Conservation (phyloP, 2,329 filamentous ascomycete species). For the Venturia pyrina region DNA sequence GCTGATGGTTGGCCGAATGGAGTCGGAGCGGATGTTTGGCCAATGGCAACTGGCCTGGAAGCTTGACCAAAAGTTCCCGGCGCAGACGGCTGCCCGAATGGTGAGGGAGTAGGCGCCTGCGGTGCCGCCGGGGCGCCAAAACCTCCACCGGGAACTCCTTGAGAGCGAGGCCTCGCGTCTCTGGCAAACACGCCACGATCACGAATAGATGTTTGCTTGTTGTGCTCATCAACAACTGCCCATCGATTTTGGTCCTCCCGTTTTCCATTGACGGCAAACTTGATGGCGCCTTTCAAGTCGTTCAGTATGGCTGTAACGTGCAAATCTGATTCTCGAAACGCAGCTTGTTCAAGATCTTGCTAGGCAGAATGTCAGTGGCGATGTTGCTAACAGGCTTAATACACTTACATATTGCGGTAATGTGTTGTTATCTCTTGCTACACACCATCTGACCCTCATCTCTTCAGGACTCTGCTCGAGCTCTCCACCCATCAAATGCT, state of each 20-base stretch:
- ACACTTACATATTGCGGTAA: slow-evolving; percentile 39
- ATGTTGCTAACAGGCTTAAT: slow-evolving; percentile 13
- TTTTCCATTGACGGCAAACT: slow-evolving; percentile 55
- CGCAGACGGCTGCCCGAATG: slow-evolving; percentile 1
- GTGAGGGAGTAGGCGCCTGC: neutral
- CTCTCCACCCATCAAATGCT: slow-evolving; percentile 73
- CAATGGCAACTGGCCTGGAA: slow-evolving; percentile 11
- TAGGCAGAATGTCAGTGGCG: slow-evolving; percentile 22
- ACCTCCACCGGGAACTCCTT: neutral
- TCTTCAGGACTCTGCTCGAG: slow-evolving; percentile 87
- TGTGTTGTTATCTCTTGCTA: slow-evolving; percentile 52
- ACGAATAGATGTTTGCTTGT: neutral
- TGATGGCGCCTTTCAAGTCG: slow-evolving; percentile 61
- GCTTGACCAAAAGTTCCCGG: slow-evolving; percentile 4
- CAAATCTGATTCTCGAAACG: slow-evolving; percentile 50
- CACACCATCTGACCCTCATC: slow-evolving; percentile 63
- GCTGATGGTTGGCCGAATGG: slow-evolving; percentile 7
- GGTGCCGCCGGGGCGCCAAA: neutral
- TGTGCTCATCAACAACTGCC: slow-evolving; percentile 38
- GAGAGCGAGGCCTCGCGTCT: neutral
- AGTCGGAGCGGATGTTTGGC: slow-evolving; percentile 8
- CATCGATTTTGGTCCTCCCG: slow-evolving; percentile 67
- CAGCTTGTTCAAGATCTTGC: slow-evolving; percentile 50
- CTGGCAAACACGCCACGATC: neutral
- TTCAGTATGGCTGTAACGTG: slow-evolving; percentile 63